A percentile compares a stretch with the other conserved stretches of the same genome.
phyloP scores from a whole-genome alignment of 139 green algal species.

The Prasinococcaceae sp. region DNA sequence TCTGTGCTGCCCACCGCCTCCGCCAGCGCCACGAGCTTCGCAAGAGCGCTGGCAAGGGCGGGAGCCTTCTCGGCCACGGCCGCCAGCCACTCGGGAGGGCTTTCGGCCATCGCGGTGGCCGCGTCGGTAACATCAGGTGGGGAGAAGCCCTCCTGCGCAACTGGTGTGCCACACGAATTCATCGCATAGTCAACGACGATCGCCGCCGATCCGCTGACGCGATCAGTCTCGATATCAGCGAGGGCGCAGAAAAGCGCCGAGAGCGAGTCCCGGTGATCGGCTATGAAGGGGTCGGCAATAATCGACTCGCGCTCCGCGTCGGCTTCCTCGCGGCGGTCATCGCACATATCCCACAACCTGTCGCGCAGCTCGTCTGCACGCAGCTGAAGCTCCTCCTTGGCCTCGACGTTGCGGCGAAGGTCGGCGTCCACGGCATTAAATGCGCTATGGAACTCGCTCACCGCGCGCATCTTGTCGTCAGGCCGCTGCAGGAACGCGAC shows the following conservation, averaged over 20 bases:
- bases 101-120: not conserved
- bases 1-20: not conserved
- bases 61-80: not conserved
- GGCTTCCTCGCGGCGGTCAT: constrained; percentile 37
- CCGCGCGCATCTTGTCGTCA: constrained; percentile 13
- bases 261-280: constrained; percentile 22
- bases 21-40: not conserved
- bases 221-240: constrained; percentile 20
- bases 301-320: constrained; percentile 32
- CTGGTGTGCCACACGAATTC: constrained; percentile 14
- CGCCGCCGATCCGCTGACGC: not conserved
- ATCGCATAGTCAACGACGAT: constrained; percentile 12
- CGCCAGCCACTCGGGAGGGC: not conserved
- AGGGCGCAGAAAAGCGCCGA: constrained; percentile 21
- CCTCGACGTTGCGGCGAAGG: constrained; percentile 21
- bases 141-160: constrained; percentile 9
- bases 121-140: not conserved
- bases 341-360: constrained; percentile 51
- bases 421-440: constrained; percentile 57
- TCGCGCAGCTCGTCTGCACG: constrained; percentile 55
- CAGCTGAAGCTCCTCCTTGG: constrained; percentile 50
- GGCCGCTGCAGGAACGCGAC: constrained; percentile 7
- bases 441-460: constrained; percentile 11
- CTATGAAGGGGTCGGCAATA: constrained; percentile 20
- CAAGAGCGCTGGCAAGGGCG: not conserved